These are phyloP conservation scores for Thymus mandschuricus DNA, from an alignment of 257 asterid species.

Conservation along the genomic window DNA sequence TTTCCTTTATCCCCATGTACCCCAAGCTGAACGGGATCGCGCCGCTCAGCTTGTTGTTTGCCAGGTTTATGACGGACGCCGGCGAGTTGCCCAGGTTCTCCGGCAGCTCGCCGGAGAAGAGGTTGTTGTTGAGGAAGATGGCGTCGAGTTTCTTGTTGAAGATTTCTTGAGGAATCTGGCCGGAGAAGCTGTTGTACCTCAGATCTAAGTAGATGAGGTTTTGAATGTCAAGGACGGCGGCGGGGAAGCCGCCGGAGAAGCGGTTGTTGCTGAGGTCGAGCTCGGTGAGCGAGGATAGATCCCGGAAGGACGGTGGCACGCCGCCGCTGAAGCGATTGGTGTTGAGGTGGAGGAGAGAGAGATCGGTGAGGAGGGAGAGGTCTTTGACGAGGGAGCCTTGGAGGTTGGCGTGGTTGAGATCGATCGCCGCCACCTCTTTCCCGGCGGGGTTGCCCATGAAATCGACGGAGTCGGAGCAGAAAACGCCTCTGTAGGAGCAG, in stretches of 20 bases:
- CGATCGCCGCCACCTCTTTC: slow-evolving; percentile 61
- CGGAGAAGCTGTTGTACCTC: slow-evolving; percentile 72
- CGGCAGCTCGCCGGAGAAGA: slow-evolving; percentile 64
- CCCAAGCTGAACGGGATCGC: slow-evolving; percentile 71
- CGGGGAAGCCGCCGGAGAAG: slow-evolving; percentile 72
- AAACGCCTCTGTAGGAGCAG: slow-evolving; percentile 70
- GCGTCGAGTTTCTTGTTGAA: slow-evolving; percentile 80
- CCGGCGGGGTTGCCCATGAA: slow-evolving; percentile 54
- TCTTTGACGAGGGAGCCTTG: slow-evolving; percentile 62
- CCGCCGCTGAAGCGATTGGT: slow-evolving; percentile 67
- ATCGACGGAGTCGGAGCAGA: slow-evolving; percentile 61
- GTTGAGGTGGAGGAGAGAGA: slow-evolving; percentile 73
- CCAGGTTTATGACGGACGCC: slow-evolving; percentile 79
- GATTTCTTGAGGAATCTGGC: slow-evolving; percentile 67
- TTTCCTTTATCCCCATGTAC: slow-evolving; percentile 73
- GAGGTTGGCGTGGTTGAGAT: slow-evolving; percentile 81
- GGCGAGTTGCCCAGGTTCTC: slow-evolving; percentile 81
- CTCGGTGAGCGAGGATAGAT: slow-evolving; percentile 53
- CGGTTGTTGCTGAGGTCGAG: slow-evolving; percentile 86
- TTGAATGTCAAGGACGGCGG: slow-evolving; percentile 46
- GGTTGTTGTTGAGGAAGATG: slow-evolving; percentile 72
- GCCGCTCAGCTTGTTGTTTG: slow-evolving; percentile 71
- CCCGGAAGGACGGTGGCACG: slow-evolving; percentile 56
- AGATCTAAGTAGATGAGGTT: slow-evolving; percentile 75
- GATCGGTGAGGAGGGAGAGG: slow-evolving; percentile 57